phyloP scores from a whole-genome alignment of 805 yeast genomes.

The Groenewaldozyma salmanticensis region DNA sequence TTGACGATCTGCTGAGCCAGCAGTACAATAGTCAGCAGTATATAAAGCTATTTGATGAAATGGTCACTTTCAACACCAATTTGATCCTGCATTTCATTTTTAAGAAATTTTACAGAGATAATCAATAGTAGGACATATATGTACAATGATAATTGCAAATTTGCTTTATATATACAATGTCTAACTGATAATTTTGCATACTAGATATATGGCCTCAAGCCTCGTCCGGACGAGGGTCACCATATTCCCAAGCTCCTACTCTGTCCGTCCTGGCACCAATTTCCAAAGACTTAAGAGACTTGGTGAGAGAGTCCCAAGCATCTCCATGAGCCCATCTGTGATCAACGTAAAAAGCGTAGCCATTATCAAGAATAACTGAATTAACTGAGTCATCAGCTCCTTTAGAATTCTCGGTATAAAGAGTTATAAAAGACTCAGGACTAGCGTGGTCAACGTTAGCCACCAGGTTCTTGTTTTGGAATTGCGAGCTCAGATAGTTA shows the following conservation, averaged over 20 bases:
- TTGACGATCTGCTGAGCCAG: constrained; percentile 60
- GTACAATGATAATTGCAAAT: too few relatives aligned
- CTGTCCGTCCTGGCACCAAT: constrained; percentile 39
- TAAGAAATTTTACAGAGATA: constrained; percentile 58
- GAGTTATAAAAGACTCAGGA: constrained; percentile 32
- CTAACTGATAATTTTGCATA: background rate
- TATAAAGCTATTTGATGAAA: constrained; percentile 53
- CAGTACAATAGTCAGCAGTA: constrained; percentile 59
- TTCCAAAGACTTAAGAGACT: constrained; percentile 36
- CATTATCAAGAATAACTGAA: constrained; percentile 46
- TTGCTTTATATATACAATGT: too few relatives aligned
- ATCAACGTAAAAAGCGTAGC: constrained; percentile 40
- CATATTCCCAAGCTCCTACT: constrained; percentile 66
- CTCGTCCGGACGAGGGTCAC: constrained; percentile 58
- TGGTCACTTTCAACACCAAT: constrained; percentile 60
- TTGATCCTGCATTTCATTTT: constrained; percentile 60
- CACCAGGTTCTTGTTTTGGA: constrained; percentile 41
- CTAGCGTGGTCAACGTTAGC: constrained; percentile 38
- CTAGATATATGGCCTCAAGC: constrained; percentile 4
- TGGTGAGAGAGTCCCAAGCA: constrained; percentile 29
- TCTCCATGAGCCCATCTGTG: constrained; percentile 27
- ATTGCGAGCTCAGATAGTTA: constrained; percentile 28
- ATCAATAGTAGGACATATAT: constrained; percentile 6
- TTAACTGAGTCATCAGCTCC: constrained; percentile 53
- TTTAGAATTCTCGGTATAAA: constrained; percentile 47